Percentiles rank a stretch among this genome's conserved stretches.
Evolutionary conservation across 106 monocot genomes (phyloP).

Genomic region (Dendrobium chrysotoxum): DNA sequence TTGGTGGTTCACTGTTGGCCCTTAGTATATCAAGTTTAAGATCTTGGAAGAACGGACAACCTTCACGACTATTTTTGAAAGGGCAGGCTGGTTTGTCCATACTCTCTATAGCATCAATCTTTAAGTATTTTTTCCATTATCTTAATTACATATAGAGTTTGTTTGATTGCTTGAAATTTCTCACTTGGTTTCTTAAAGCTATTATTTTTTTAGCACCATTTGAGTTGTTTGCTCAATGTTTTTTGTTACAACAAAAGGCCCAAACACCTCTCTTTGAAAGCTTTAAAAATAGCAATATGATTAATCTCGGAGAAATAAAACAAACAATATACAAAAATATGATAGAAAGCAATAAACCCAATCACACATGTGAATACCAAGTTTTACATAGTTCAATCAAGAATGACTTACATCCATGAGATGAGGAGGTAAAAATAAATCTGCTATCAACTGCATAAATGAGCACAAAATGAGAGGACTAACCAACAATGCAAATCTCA

Average conservation of each 20-base stretch:
- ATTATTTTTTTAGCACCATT: background rate
- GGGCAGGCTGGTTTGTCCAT: slow-evolving; percentile 70
- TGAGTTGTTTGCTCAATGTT: background rate
- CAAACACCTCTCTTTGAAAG: background rate
- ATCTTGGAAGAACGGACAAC: slow-evolving; percentile 52
- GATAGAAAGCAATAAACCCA: background rate
- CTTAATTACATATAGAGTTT: background rate
- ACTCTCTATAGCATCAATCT: background rate
- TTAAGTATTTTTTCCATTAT: background rate
- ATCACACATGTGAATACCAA: background rate
- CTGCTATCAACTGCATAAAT: background rate
- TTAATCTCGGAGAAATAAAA: background rate
- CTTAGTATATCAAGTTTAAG: slow-evolving; percentile 65
- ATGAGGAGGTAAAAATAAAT: background rate
- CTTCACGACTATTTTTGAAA: slow-evolving; percentile 45
- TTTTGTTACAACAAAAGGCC: background rate
- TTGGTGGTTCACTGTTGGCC: slow-evolving; percentile 59
- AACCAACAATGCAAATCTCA: background rate
- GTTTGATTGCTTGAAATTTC: slow-evolving; percentile 1
- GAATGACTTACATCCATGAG: background rate
- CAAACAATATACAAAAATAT: background rate
- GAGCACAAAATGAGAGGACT: background rate
- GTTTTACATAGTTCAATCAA: background rate
- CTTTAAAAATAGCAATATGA: background rate
- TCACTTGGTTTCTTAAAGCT: background rate